Base-by-base conservation (phyloP, 768 basidiomycete species). In the Ramaria sp. region DNA sequence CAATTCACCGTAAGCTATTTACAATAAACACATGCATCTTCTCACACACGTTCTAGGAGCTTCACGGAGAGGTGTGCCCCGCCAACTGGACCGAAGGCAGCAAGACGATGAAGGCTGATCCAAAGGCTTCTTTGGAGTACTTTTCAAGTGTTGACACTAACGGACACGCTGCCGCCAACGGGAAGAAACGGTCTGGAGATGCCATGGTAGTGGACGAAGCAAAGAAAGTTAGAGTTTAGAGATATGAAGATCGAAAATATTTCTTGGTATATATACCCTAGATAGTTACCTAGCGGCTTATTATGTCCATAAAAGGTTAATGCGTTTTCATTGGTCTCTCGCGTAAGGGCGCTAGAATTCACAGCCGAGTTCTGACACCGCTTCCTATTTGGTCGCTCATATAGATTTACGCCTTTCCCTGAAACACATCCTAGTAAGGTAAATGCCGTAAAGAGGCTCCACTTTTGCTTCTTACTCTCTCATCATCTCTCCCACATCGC, bases 21-120 rank as follows among this genome's bases (percentile, higher is more conserved):
- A 25, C 12, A 42, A 22, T 25, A 39, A 24, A 13, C 38, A 34
- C n/a, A n/a, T 52, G 3, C 12, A 50, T 50, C 20, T 3, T 8
- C 43, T 32, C 18, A 44, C 55, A 16, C 30, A 22, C 28, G 30
- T 45, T 50, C 15, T 56, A 87, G 88, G 92, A 95, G 57, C 73
- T 83, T 66, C 78, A 91, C 64, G 93, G 93, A 24, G 91, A 96
- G 66, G 92, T 93, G 20, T 95, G 92, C 74, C 93, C 92, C 15
- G 85, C 82, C 12, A 89, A 88, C 69, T 95, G 92, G 92, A 81
- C 73, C 15, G 83, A 89, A 63, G 87, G 88, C 34, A 69, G 71
- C 56, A 82, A 81, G 71, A 89, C 89, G 42, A 89, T 91, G 73
- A 90, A 89, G 67, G 73, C 85, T 25, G 82, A 89, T 67, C 85